Percentiles rank a stretch among this genome's conserved stretches.
Evolutionary conservation across 352 stramenopile genomes (phyloP).

Genomic region (Pythium utonaiense): DNA sequence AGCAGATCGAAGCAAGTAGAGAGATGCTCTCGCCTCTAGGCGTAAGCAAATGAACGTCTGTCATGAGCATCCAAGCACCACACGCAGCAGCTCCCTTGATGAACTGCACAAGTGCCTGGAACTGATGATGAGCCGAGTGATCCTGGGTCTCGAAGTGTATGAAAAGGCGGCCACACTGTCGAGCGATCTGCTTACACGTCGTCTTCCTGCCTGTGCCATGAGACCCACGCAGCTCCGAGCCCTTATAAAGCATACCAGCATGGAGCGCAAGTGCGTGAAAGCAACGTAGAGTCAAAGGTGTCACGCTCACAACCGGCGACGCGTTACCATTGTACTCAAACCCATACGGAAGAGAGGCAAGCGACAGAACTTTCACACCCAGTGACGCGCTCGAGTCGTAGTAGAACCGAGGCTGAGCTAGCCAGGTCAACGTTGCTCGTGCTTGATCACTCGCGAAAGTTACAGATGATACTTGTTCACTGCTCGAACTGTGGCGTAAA

Average conservation of each 20-base stretch:
- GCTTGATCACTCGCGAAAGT: neutral
- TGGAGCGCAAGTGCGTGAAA: constrained; percentile 49
- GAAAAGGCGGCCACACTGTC: constrained; percentile 47
- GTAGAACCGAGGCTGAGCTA: constrained; percentile 60
- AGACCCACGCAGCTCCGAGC: constrained; percentile 36
- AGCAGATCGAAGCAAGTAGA: constrained; percentile 35
- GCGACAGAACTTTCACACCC: constrained; percentile 46
- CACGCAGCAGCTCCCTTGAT: constrained; percentile 46
- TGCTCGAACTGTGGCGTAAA: neutral
- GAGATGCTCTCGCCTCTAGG: constrained; percentile 16
- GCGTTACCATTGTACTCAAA: constrained; percentile 71
- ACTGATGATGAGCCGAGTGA: neutral
- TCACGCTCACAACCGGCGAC: constrained; percentile 34
- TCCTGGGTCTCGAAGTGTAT: constrained; percentile 37
- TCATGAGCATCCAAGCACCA: constrained; percentile 52
- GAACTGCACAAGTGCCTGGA: constrained; percentile 37
- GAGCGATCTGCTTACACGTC: constrained; percentile 34
- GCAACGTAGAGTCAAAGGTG: constrained; percentile 57
- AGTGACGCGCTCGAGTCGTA: constrained; percentile 51
- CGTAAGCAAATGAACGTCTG: constrained; percentile 35
- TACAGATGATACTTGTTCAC: neutral
- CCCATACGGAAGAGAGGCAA: constrained; percentile 46
- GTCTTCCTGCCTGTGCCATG: constrained; percentile 44
- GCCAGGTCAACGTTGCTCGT: constrained; percentile 39
- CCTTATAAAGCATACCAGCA: constrained; percentile 33